phyloP scores from a whole-genome alignment of 2,329 filamentous ascomycete genomes.

The Elsinoe arachidis region DNA sequence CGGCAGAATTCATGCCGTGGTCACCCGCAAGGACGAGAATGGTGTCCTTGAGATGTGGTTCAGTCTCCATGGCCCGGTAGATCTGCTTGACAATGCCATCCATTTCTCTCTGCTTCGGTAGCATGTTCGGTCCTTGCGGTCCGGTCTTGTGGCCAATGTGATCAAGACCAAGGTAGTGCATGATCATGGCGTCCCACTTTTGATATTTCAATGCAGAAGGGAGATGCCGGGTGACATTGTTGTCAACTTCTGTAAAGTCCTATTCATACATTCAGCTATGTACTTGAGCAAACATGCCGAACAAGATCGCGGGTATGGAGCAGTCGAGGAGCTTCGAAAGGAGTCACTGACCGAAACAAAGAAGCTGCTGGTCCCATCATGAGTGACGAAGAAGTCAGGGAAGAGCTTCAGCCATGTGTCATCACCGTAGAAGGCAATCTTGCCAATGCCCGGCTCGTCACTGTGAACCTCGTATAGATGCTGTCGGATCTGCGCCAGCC shows the following conservation, averaged over 20 bases:
- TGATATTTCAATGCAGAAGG: conserved; percentile 61
- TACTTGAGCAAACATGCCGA: conserved; percentile 17
- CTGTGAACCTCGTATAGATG: conserved; percentile 24
- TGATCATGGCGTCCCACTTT: conserved; percentile 88
- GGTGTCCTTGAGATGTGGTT: conserved; percentile 65
- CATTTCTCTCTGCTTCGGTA: conserved; percentile 91
- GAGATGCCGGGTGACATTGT: conserved; percentile 91
- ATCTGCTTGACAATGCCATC: conserved; percentile 70
- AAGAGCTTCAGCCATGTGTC: conserved; percentile 98
- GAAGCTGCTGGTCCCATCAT: conserved; percentile 93
- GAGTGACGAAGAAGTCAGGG: conserved; percentile 73
- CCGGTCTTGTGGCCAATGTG: conserved; percentile 97
- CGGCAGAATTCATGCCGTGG: conserved; percentile 99
- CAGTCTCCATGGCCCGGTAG: conserved; percentile 63
- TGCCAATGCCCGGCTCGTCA: conserved; percentile 40
- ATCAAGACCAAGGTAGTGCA: conserved; percentile 92
- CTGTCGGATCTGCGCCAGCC: conserved; percentile 79
- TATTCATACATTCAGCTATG: conserved; percentile 37
- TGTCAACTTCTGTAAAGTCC: conserved; percentile 97
- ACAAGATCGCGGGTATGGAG: conserved; percentile 1
- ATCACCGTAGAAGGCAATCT: conserved; percentile 90
- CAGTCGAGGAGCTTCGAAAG: neutral
- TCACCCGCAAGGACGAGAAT: conserved; percentile 84
- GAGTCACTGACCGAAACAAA: conserved; percentile 75
- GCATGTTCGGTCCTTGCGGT: conserved; percentile 75